phyloP scores from a whole-genome alignment of 2,329 filamentous ascomycete genomes.

The Phaeophleospora eucalypticola region DNA sequence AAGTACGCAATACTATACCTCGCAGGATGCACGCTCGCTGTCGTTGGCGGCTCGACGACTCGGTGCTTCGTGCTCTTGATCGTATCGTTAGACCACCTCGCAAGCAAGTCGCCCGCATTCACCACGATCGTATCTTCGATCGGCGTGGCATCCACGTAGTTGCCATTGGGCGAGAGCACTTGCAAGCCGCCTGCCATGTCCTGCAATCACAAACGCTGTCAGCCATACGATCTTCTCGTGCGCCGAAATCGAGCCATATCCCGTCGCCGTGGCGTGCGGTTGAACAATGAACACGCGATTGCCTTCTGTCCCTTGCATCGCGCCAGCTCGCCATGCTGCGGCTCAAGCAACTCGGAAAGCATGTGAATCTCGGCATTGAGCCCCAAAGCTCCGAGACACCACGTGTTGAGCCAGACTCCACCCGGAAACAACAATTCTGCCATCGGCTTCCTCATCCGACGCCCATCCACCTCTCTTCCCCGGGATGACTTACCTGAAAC shows the following conservation, averaged over 20 bases:
- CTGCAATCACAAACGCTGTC: no score
- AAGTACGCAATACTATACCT: conserved; percentile 76
- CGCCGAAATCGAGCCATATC: no score
- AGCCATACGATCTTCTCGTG: no score
- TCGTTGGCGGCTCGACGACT: conserved; percentile 74
- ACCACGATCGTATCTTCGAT: conserved; percentile 79
- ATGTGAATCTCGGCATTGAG: no score
- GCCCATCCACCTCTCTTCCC: background rate
- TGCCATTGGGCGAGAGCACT: conserved; percentile 65
- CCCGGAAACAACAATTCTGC: no score
- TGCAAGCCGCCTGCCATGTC: conserved; percentile 56
- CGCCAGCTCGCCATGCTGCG: no score
- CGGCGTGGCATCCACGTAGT: conserved; percentile 76
- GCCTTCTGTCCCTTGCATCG: background rate
- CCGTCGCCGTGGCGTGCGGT: background rate
- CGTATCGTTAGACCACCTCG: conserved; percentile 75
- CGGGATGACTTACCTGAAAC: conserved; percentile 35
- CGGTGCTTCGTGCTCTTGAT: conserved; percentile 89
- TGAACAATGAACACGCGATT: background rate
- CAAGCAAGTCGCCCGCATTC: conserved; percentile 82
- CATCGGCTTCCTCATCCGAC: background rate
- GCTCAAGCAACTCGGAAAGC: no score
- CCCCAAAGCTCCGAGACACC: no score
- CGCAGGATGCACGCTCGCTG: conserved; percentile 62
- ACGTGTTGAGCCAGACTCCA: no score